A percentile compares a stretch with the other conserved stretches of the same genome.
phyloP scores from a whole-genome alignment of 768 basidiomycete genomes.

The Mrakia gelida region DNA sequence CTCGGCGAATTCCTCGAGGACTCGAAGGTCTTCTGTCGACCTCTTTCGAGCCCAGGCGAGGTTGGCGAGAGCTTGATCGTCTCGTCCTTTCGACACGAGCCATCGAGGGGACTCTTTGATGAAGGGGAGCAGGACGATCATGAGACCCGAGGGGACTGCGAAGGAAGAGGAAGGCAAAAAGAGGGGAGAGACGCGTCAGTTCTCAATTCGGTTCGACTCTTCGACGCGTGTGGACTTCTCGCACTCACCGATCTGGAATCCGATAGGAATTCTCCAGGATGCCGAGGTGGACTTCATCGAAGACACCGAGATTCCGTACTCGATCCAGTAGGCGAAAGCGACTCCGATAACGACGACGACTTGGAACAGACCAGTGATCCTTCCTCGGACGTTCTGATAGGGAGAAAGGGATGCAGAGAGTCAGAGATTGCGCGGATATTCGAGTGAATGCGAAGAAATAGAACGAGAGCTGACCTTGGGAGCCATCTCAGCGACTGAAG shows the following conservation, averaged over 20 bases:
- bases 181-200: background rate
- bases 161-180: conserved; percentile 32
- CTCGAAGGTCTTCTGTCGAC: conserved; percentile 40
- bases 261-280: conserved; percentile 20
- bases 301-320: conserved; percentile 17
- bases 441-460: too few species aligned
- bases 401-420: background rate
- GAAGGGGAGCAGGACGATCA: conserved; percentile 40
- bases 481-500: conserved; percentile 39
- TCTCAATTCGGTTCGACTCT: too few species aligned
- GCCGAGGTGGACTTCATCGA: background rate
- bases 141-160: conserved; percentile 44
- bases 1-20: conserved; percentile 52
- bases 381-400: conserved; percentile 71
- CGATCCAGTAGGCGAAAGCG: conserved; percentile 54
- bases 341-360: conserved; percentile 62
- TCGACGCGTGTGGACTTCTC: background rate
- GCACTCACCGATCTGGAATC: background rate
- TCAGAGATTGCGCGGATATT: too few species aligned
- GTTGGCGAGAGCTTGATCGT: conserved; percentile 52
- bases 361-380: conserved; percentile 72
- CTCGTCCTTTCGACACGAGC: conserved; percentile 42
- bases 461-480: conserved; percentile 49
- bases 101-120: conserved; percentile 43
- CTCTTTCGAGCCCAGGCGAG: conserved; percentile 45